phyloP scores from a whole-genome alignment of 2,329 filamentous ascomycete species.

The Bisporella sp. region DNA sequence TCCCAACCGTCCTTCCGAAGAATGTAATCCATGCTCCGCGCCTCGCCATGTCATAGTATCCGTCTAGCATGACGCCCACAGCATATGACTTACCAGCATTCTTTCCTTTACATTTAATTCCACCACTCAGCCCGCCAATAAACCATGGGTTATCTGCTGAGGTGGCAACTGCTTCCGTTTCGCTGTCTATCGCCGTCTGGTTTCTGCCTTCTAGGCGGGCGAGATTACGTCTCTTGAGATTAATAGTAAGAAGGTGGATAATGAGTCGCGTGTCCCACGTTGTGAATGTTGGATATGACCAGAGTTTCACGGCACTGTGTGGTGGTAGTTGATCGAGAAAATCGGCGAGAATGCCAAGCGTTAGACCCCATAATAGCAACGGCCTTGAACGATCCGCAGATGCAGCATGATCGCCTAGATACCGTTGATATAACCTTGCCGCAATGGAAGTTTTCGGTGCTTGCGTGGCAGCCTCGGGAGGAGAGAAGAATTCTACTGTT shows the following conservation, averaged over 20 bases:
- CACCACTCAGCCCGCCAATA: conserved; percentile 13
- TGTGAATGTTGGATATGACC: conserved; percentile 64
- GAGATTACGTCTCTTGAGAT: conserved; percentile 45
- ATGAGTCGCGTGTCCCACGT: conserved; percentile 51
- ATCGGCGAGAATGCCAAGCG: conserved; percentile 59
- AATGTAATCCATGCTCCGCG: conserved; percentile 19
- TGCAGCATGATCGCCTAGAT: conserved; percentile 27
- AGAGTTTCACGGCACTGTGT: conserved; percentile 50
- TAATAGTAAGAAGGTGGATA: conserved; percentile 52
- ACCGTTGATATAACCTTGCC: conserved; percentile 19
- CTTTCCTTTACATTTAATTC: conserved; percentile 11
- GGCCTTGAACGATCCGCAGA: conserved; percentile 30
- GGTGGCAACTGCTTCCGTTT: conserved; percentile 18
- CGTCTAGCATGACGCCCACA: conserved; percentile 25
- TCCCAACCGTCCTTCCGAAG: background rate
- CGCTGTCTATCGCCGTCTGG: conserved; percentile 22
- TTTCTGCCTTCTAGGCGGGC: conserved; percentile 20
- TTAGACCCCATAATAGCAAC: conserved; percentile 61
- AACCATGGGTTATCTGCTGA: conserved; percentile 11
- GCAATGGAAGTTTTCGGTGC: conserved; percentile 1
- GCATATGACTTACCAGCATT: conserved; percentile 18
- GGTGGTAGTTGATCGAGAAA: conserved; percentile 63
- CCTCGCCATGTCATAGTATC: conserved; percentile 25
- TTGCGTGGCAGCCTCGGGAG: background rate
- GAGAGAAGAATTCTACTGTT: conserved; percentile 39